Base-by-base conservation (phyloP, 75 land plant species). In the Pinus albicaulis region DNA sequence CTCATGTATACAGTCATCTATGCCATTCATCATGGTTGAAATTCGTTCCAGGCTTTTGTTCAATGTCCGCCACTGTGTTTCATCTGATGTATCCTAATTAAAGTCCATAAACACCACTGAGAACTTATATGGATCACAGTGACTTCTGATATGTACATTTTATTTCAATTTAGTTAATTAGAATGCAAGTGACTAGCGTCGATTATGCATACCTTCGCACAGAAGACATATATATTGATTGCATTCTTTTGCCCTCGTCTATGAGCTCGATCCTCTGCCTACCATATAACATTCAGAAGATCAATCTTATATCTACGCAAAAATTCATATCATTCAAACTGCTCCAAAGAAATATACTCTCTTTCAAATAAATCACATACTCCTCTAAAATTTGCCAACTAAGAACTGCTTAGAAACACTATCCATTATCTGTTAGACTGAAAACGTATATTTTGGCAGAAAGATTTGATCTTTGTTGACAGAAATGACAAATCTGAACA, bases 201-300 rank as follows among this genome's bases (percentile, higher is more conserved):
- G 8, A 13, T 52, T 74, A 56, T 17, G 55, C 56, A 48, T 55
- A 92, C 99, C 98, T 95, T 97, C 16, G 95, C 99, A 81, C 90
- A 92, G 71, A 97, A 97, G 28, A 92, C 83, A 76, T 97, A 97
- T 44, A 97, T 86, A 68, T 95, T 97, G 61, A 97, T 90, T 41
- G 95, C 84, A 81, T 85, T 92, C 22, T 55, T 85, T 82, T 94
- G 98, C n/a, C 99, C 99, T 74, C 88, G 86, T 59, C 99, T 89
- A 76, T 97, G 99, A 57, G 95, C 98, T 78, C 99, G 89, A 78
- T 95, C 98, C 76, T 97, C 99, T 64, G 99, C 99, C 99, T 97
- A 76, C 5, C 5, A 57, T 19, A 70, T 25, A 79, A 76, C 59
- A 53, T 14, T 4, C 1, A 79, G 12, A 60, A 52, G 12, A 20